Evolutionary conservation across 1,284 basidiomycete species (phyloP).

Genomic region (Apiotrichum sp.): DNA sequence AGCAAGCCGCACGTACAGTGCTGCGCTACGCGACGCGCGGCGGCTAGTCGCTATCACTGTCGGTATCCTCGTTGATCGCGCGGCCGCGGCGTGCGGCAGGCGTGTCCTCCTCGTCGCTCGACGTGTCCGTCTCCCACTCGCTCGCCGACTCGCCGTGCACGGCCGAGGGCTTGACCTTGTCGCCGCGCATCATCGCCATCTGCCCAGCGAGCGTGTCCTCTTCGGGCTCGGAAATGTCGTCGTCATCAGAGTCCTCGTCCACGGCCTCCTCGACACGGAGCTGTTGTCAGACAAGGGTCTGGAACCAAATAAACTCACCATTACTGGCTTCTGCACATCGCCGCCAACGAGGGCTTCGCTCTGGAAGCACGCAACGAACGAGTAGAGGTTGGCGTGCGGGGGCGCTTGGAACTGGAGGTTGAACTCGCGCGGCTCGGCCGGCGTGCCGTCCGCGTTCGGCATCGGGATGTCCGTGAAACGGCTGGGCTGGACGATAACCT

Average conservation of each 20-base stretch:
- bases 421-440: conserved; percentile 83
- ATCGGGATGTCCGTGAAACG: conserved; percentile 75
- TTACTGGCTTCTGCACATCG: conserved; percentile 66
- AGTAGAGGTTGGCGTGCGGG: conserved; percentile 72
- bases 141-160: conserved; percentile 47
- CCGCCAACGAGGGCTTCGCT: conserved; percentile 86
- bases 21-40: too few species aligned
- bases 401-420: conserved; percentile 93
- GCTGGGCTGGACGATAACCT: conserved; percentile 83
- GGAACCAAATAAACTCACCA: conserved; percentile 20
- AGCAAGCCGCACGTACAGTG: too few species aligned
- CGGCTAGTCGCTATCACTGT: conserved; percentile 39
- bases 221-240: conserved; percentile 92
- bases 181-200: conserved; percentile 96
- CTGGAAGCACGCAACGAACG: conserved; percentile 78
- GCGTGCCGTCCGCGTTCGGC: conserved; percentile 80
- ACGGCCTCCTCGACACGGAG: conserved; percentile 73
- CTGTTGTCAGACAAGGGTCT: conserved; percentile 45
- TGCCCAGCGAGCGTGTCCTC: conserved; percentile 94
- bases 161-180: conserved; percentile 63
- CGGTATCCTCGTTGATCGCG: conserved; percentile 49
- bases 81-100: conserved; percentile 4
- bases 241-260: conserved; percentile 60
- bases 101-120: conserved; percentile 49
- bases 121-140: conserved; percentile 42